A percentile compares a stretch with the other conserved stretches of the same genome.
phyloP scores from a whole-genome alignment of 176 grass and related monocot genomes.

The Microstegium vimineum region DNA sequence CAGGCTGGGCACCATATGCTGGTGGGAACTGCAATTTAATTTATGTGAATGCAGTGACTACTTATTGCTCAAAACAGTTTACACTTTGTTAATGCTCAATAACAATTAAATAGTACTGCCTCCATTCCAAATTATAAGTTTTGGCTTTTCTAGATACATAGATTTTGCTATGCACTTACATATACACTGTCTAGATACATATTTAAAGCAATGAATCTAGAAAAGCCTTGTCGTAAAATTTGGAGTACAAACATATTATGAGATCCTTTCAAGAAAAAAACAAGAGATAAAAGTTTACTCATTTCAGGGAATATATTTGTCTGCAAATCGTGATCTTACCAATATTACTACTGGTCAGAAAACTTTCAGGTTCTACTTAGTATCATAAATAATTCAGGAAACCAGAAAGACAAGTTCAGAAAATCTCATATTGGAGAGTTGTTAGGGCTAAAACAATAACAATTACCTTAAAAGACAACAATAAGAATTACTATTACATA shows the following conservation, averaged over 20 bases:
- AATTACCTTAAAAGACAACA: background rate
- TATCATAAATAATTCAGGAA: background rate
- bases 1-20: conserved; percentile 51
- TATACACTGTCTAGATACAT: no score
- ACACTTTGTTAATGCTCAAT: background rate
- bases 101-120: background rate
- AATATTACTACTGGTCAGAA: background rate
- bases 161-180: no score
- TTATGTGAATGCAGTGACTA: background rate
- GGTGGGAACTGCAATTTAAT: conserved; percentile 48
- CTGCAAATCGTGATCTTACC: background rate
- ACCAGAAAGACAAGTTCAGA: background rate
- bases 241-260: background rate
- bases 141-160: no score
- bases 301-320: background rate
- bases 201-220: no score
- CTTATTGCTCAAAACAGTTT: background rate
- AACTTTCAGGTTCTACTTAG: background rate
- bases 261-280: background rate
- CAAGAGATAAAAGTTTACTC: background rate
- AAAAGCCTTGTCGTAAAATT: no score
- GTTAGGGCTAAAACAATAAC: background rate
- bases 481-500: background rate
- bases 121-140: background rate
- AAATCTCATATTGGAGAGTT: background rate